Conservation (phyloP, 108 stramenopile genomes). For the Skeletonema costatum region DNA sequence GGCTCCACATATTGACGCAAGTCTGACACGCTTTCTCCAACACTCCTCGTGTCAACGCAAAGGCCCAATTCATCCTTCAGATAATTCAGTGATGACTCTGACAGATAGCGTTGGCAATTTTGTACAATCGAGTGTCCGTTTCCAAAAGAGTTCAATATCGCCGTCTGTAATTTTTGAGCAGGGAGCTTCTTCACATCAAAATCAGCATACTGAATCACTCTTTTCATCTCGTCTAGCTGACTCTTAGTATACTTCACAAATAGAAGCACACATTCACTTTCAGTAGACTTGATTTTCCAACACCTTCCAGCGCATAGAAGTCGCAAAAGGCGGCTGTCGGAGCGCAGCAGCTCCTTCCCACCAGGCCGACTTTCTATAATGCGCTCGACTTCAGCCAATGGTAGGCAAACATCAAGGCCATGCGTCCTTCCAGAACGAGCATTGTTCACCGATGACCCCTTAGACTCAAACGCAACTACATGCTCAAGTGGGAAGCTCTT, state of each 20-base stretch:
- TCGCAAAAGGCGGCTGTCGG: neutral
- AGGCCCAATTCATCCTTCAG: neutral
- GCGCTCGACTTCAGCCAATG: neutral
- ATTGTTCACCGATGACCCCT: neutral
- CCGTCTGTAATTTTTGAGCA: neutral
- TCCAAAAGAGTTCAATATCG: neutral
- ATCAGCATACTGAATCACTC: neutral
- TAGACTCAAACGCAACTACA: neutral
- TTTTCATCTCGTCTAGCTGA: neutral
- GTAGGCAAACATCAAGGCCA: conserved; percentile 2
- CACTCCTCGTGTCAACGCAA: neutral
- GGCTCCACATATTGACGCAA: neutral
- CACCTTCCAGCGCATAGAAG: neutral
- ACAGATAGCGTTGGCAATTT: neutral
- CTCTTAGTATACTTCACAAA: neutral
- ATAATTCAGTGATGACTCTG: neutral
- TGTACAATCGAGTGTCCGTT: neutral
- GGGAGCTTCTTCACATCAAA: neutral
- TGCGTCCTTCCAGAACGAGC: neutral
- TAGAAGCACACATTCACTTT: neutral
- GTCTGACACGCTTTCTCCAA: neutral
- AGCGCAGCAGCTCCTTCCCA: neutral
- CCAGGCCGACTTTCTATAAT: neutral
- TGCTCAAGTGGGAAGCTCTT: neutral
- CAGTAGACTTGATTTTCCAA: neutral